Evolutionary conservation across 805 yeast species (phyloP).

Genomic region (Clavispora vitiphila): DNA sequence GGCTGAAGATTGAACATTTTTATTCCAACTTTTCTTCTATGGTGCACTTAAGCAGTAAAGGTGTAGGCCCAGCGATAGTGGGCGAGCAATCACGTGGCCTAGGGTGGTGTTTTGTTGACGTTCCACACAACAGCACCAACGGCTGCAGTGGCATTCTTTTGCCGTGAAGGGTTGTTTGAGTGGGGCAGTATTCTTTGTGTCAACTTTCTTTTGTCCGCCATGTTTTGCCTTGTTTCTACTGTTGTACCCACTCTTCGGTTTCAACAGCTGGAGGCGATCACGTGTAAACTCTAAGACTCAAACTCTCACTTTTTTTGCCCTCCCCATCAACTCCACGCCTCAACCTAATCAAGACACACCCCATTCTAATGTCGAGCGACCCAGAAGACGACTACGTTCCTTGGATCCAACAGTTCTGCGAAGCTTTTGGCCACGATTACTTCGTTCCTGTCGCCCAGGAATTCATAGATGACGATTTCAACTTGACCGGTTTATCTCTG

Average conservation of each 20-base stretch:
- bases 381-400: constrained; percentile 58
- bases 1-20: constrained; percentile 29
- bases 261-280: not conserved
- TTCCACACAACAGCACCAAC: too few species aligned
- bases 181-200: too few species aligned
- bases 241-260: too few species aligned
- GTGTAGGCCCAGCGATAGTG: not conserved
- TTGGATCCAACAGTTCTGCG: constrained; percentile 81
- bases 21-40: not conserved
- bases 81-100: not conserved
- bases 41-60: not conserved
- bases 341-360: not conserved
- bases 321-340: not conserved
- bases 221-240: too few species aligned
- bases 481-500: constrained; percentile 80
- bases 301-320: not conserved
- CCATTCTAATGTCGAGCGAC: constrained; percentile 31
- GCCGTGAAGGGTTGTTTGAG: too few species aligned
- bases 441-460: constrained; percentile 90
- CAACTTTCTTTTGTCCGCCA: too few species aligned
- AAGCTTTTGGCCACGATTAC: constrained; percentile 78
- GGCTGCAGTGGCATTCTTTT: too few species aligned
- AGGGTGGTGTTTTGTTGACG: too few species aligned
- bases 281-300: not conserved
- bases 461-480: constrained; percentile 94